Base-by-base conservation (phyloP, 495 filamentous ascomycete species). In the Trypethelium eluteriae region DNA sequence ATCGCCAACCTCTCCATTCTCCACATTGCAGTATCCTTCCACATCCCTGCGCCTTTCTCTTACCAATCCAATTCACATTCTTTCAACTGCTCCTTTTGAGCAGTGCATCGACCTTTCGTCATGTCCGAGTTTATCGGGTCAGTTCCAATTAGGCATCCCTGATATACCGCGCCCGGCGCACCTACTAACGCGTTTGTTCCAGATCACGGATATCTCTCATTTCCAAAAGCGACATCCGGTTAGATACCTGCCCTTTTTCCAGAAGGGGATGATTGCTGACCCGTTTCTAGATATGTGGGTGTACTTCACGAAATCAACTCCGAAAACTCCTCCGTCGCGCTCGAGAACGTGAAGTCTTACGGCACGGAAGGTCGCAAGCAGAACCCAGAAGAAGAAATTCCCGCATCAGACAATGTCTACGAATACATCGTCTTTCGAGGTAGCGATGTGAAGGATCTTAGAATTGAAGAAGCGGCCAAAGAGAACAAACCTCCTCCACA, bases 351-450 rank as follows among this genome's bases (percentile, higher is more conserved):
- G 73, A 84, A 86, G 56, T 96, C 93, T 1, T 94, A 85, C 75
- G 94, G 94, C 67, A 96, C 93, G 14, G 94, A 99, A 81, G 91
- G 92, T 49, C 89, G 94, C 63, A 87, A 86, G 73, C 83, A 81
- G 71, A 86, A 86, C 65, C 89, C 88, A 6, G 83, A 84, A 6
- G 89, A 94, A 46, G 92, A 96, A 77, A 87, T 96, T 49, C 78
- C 89, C 34, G 83, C 89, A 6, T 93, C 91, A 0, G 85, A 90
- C 64, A 88, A 87, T 70, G 80, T 97, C 71, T 99, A 97, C 80
- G 95, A 98, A 75, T 98, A 99, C 81, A 97, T 99, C 72, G 93
- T 99, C 67, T 99, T 99, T 76, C 90, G 93, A 59, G 94, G 95
- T 64, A 96, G 92, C 76, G 94, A 99, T 82, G 94, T 99, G 73